A percentile compares a stretch with the other conserved stretches of the same genome.
Evolutionary conservation across 192 early-diverging fungal genomes (phyloP).

Genomic region (Dissophora globulifera): DNA sequence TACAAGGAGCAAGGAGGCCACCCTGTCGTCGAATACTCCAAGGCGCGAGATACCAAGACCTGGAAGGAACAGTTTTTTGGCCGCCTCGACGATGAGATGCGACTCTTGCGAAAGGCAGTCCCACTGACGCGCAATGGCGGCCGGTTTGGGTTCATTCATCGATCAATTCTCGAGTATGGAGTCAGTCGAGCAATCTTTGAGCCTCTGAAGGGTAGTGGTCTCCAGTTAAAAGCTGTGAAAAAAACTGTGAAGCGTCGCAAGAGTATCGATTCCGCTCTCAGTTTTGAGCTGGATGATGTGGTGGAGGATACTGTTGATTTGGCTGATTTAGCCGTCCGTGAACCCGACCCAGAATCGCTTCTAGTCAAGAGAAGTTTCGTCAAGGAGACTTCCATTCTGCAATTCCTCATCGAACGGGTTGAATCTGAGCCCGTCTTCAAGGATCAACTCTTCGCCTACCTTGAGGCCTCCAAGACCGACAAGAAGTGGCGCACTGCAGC

Average conservation of each 20-base stretch:
- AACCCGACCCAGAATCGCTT: background rate
- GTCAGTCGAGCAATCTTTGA: background rate
- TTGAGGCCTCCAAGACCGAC: constrained; percentile 14
- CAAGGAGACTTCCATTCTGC: constrained; percentile 6
- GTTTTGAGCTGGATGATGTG: too few species aligned
- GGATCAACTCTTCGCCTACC: background rate
- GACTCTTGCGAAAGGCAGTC: background rate
- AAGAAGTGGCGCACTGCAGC: constrained; percentile 13
- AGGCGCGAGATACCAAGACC: too few species aligned
- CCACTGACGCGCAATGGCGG: background rate
- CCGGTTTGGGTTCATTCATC: background rate
- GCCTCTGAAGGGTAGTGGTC: background rate
- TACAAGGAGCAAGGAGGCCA: background rate
- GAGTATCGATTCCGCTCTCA: too few species aligned
- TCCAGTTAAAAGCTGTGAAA: too few species aligned
- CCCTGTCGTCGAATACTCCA: background rate
- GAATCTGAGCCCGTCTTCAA: background rate
- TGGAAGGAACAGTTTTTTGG: too few species aligned
- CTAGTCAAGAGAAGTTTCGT: constrained; percentile 1
- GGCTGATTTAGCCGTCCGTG: background rate
- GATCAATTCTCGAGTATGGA: background rate
- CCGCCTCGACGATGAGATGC: background rate
- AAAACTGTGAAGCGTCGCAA: too few species aligned
- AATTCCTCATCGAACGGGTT: constrained; percentile 10
- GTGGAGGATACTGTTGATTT: too few species aligned